phyloP scores from a whole-genome alignment of 2,329 filamentous ascomycete species.

The Penicillium corylophilum region DNA sequence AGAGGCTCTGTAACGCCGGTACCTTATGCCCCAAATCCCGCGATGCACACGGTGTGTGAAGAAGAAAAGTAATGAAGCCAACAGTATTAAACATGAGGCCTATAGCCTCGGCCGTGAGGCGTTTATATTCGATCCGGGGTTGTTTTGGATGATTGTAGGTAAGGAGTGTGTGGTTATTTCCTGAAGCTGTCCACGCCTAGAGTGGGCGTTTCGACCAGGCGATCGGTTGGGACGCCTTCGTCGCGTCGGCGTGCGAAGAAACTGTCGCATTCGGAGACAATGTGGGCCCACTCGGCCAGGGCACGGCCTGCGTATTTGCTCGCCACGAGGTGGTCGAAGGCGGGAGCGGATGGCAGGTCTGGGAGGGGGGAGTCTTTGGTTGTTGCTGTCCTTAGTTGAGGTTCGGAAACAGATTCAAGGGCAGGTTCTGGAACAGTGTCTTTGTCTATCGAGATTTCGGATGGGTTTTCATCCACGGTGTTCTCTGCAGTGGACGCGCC shows the following conservation, averaged over 20 bases:
- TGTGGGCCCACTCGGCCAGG: constrained; percentile 63
- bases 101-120: not conserved
- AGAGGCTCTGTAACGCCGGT: constrained; percentile 19
- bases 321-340: constrained; percentile 33
- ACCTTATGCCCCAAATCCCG: constrained; percentile 24
- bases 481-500: constrained; percentile 18
- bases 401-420: constrained; percentile 3
- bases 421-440: constrained; percentile 5
- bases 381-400: constrained; percentile 12
- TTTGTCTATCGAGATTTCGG: constrained; percentile 3
- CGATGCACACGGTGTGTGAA: constrained; percentile 20
- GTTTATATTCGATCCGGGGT: constrained; percentile 16
- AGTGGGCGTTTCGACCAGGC: constrained; percentile 60
- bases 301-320: constrained; percentile 63
- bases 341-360: constrained; percentile 21
- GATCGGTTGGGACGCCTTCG: constrained; percentile 60
- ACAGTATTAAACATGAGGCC: constrained; percentile 9
- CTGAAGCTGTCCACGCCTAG: constrained; percentile 63
- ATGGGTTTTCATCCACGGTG: constrained; percentile 14
- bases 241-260: constrained; percentile 62
- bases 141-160: not conserved
- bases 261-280: constrained; percentile 62
- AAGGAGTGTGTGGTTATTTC: constrained; percentile 29
- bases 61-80: constrained; percentile 4
- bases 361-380: constrained; percentile 19